phyloP scores from a whole-genome alignment of 306 rosid genomes.

The Sicyos baderoa region DNA sequence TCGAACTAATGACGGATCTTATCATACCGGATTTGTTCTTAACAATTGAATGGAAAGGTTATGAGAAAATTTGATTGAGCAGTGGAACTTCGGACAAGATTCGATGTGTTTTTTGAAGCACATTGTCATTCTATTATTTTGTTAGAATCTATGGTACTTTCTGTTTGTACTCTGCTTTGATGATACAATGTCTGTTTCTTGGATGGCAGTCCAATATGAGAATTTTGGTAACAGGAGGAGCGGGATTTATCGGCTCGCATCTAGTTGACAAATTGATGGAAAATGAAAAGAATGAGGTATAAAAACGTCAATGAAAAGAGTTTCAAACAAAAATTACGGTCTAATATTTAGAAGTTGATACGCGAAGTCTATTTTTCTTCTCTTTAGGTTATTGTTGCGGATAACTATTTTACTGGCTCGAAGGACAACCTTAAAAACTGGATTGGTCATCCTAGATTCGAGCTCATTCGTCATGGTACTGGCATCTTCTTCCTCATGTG shows the following conservation, averaged over 20 bases:
- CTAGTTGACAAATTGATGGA: constrained; percentile 94
- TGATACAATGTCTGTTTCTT: not conserved
- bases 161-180: not conserved
- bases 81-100: not conserved
- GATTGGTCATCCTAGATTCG: constrained; percentile 98
- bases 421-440: constrained; percentile 87
- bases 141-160: not conserved
- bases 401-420: constrained; percentile 89
- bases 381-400: constrained; percentile 72
- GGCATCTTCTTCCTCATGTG: constrained; percentile 13
- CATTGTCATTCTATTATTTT: not conserved
- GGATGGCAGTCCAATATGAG: constrained; percentile 79
- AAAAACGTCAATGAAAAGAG: not conserved
- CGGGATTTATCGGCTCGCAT: constrained; percentile 97
- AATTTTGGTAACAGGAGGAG: constrained; percentile 94
- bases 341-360: not conserved
- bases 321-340: not conserved
- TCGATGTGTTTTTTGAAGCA: not conserved
- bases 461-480: constrained; percentile 91
- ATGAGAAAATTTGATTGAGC: not conserved
- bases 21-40: not conserved
- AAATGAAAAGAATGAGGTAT: constrained; percentile 87
- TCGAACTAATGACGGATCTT: not conserved
- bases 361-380: constrained; percentile 2
- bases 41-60: not conserved